Percentiles rank a stretch among this genome's conserved stretches.
Conservation (phyloP, 805 yeast genomes). For the Ogataea naganishii region DNA sequence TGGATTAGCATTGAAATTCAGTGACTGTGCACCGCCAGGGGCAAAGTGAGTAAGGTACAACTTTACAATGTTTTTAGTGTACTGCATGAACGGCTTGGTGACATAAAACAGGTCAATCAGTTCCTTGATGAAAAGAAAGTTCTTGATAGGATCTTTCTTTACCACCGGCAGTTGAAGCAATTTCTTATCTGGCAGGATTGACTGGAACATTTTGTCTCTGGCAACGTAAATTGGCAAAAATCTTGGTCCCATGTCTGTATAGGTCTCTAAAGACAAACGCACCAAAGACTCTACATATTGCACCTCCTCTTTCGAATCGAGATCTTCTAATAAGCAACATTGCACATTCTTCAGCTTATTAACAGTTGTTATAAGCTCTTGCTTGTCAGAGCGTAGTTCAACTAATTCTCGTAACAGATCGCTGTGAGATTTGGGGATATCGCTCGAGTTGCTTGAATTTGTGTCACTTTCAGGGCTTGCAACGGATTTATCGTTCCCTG, state of each 20-base stretch:
- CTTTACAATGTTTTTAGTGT: neutral
- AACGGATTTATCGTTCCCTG: slow-evolving; percentile 4
- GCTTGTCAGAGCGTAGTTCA: no score
- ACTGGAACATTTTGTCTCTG: neutral
- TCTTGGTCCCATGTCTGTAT: neutral
- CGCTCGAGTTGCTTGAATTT: slow-evolving; percentile 3
- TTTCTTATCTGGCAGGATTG: neutral
- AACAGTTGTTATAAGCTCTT: no score
- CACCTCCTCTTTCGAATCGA: neutral
- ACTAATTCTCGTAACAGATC: neutral
- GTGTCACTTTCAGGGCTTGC: slow-evolving; percentile 2
- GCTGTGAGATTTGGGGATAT: slow-evolving; percentile 8
- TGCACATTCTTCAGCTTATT: no score
- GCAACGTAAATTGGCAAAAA: neutral
- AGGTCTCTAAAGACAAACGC: no score
- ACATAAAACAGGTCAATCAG: neutral
- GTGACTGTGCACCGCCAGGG: neutral
- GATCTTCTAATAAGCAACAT: neutral
- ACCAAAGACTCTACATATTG: neutral
- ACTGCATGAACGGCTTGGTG: neutral
- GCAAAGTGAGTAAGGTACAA: no score
- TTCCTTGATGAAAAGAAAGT: neutral
- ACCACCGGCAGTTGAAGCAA: neutral
- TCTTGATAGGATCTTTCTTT: neutral
- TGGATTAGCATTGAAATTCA: neutral